A percentile compares a stretch with the other conserved stretches of the same genome.
These are phyloP conservation scores for Camelina neglecta DNA, from an alignment of 345 rosid species.

Conservation along the genomic window DNA sequence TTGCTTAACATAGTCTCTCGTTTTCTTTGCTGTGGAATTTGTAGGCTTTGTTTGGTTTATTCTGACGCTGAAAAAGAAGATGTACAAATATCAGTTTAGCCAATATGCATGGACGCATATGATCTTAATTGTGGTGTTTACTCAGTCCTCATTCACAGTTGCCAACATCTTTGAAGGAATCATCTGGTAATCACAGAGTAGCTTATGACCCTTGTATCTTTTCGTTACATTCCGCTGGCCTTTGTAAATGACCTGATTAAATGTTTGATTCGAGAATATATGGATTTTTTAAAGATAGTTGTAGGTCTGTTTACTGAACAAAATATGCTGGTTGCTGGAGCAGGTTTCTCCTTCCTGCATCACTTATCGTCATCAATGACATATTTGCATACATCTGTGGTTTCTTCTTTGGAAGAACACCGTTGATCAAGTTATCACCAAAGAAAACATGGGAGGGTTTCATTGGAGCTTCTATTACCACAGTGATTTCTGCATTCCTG, in stretches of 20 bases:
- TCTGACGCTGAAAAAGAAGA: conserved; percentile 79
- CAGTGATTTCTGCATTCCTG: conserved; percentile 85
- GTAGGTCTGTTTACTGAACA: no score
- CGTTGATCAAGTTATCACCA: conserved; percentile 88
- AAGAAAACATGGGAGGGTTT: conserved; percentile 99
- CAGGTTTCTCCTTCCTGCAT: conserved; percentile 98
- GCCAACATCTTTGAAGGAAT: conserved; percentile 93
- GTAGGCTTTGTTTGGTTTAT: conserved; percentile 79
- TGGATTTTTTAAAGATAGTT: neutral
- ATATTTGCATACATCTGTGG: conserved; percentile 83
- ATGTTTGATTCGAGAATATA: neutral
- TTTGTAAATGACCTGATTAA: neutral
- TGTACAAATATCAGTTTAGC: conserved; percentile 94
- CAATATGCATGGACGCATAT: conserved; percentile 95
- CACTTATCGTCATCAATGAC: conserved; percentile 89
- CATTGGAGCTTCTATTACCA: conserved; percentile 87
- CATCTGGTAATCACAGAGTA: conserved; percentile 56
- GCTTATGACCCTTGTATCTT: neutral
- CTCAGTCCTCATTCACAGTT: conserved; percentile 84
- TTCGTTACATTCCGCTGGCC: neutral
- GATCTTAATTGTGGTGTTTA: conserved; percentile 84
- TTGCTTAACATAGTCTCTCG: conserved; percentile 15
- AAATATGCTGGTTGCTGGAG: conserved; percentile 22
- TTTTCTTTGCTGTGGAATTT: conserved; percentile 1
- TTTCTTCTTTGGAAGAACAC: conserved; percentile 96